Conservation (phyloP, 2,329 filamentous ascomycete species). For the Exophiala sp. region DNA sequence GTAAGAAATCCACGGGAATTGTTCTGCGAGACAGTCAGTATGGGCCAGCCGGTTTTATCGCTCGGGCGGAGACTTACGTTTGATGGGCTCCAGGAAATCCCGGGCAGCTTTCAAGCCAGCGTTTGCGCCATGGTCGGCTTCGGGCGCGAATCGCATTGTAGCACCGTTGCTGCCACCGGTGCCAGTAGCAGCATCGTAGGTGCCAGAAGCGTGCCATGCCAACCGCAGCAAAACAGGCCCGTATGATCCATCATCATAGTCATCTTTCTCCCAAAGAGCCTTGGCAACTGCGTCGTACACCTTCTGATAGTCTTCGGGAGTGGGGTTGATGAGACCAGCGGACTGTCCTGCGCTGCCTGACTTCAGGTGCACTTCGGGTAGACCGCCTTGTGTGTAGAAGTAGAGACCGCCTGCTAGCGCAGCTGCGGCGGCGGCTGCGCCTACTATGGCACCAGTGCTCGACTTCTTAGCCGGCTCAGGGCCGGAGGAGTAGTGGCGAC, state of each 20-base stretch:
- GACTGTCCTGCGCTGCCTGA: conserved; percentile 33
- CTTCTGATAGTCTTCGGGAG: conserved; percentile 85
- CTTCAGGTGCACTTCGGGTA: conserved; percentile 40
- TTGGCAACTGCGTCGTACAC: conserved; percentile 84
- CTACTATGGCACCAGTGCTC: conserved; percentile 49
- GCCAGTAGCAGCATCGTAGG: conserved; percentile 78
- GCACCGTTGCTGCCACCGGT: conserved; percentile 95
- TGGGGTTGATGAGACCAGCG: conserved; percentile 62
- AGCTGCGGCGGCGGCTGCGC: conserved; percentile 53
- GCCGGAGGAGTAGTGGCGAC: conserved; percentile 74
- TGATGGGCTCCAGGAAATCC: conserved; percentile 88
- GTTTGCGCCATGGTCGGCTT: conserved; percentile 87
- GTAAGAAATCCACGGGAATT: conserved; percentile 94
- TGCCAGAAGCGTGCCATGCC: conserved; percentile 91
- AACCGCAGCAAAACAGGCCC: conserved; percentile 84
- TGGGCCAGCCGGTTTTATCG: too few relatives aligned
- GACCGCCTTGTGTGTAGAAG: conserved; percentile 40
- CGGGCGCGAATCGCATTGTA: conserved; percentile 91
- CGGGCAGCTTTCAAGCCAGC: conserved; percentile 80
- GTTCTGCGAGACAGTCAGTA: conserved; percentile 41
- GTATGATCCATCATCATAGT: conserved; percentile 96
- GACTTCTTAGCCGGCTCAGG: conserved; percentile 46
- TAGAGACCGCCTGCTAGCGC: conserved; percentile 64
- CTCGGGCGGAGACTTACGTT: conserved; percentile 63
- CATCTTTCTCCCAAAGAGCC: conserved; percentile 76